phyloP scores from a whole-genome alignment of 2,329 filamentous ascomycete species.

The Leptographium lundbergii region DNA sequence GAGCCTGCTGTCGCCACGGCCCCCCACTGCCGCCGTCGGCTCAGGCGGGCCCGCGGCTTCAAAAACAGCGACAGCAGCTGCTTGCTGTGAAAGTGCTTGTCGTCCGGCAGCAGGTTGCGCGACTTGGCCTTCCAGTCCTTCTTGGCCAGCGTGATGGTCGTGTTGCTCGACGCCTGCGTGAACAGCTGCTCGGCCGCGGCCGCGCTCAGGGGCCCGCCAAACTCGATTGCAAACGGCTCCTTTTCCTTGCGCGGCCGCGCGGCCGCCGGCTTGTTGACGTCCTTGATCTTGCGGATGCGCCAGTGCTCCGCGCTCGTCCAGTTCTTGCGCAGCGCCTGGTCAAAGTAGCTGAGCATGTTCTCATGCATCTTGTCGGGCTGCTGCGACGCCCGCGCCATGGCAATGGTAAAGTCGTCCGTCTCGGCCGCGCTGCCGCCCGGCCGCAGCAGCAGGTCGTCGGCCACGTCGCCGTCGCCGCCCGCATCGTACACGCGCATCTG shows the following conservation, averaged over 20 bases:
- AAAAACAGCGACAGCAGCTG: conserved; percentile 83
- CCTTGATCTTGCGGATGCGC: conserved; percentile 90
- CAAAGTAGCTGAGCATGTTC: conserved; percentile 95
- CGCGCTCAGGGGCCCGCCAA: conserved; percentile 60
- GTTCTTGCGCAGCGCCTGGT: conserved; percentile 91
- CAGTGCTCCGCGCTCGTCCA: conserved; percentile 98
- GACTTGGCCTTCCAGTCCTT: conserved; percentile 93
- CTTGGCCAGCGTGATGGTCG: conserved; percentile 75
- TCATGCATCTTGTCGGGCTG: conserved; percentile 63
- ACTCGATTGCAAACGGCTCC: conserved; percentile 91
- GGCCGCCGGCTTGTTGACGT: conserved; percentile 25
- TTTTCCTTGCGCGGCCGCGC: conserved; percentile 76
- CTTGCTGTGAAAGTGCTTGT: conserved; percentile 95
- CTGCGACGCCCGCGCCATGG: conserved; percentile 57
- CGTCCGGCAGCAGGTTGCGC: conserved; percentile 84
- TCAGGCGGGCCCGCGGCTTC: conserved; percentile 82
- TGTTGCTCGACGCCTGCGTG: conserved; percentile 67
- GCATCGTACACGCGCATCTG: conserved; percentile 70
- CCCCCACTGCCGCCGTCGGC: conserved; percentile 47
- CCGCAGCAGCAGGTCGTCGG: conserved; percentile 40
- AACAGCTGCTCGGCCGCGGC: conserved; percentile 65
- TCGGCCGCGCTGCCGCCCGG: conserved; percentile 51
- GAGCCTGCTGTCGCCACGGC: too few species aligned
- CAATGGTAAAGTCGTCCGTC: conserved; percentile 58
- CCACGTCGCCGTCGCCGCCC: conserved; percentile 22